Evolutionary conservation across 2,329 filamentous ascomycete species (phyloP).

Genomic region (Colletotrichum sp.): DNA sequence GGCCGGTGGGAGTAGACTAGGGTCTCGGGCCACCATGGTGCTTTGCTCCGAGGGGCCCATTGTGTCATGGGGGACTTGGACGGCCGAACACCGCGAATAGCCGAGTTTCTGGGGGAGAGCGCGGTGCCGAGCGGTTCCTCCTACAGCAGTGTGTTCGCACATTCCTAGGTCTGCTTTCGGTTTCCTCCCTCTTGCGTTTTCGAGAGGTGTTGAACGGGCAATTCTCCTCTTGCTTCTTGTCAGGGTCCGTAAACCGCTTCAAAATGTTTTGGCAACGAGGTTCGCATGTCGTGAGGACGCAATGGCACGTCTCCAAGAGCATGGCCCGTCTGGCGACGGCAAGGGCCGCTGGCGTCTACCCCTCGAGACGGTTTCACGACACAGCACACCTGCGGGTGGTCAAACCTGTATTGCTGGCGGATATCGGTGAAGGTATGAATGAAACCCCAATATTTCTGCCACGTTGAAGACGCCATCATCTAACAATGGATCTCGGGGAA

Average conservation of each 20-base stretch:
- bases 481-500: conserved; percentile 21
- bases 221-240: neutral
- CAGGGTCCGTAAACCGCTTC: neutral
- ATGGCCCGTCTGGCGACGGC: conserved; percentile 38
- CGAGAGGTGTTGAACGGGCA: neutral
- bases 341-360: conserved; percentile 32
- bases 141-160: conserved; percentile 7
- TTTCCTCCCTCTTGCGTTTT: neutral
- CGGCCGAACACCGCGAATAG: conserved; percentile 24
- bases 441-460: neutral
- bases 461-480: neutral
- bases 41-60: conserved; percentile 7
- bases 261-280: conserved; percentile 62
- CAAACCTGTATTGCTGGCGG: conserved; percentile 82
- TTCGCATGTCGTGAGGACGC: conserved; percentile 53
- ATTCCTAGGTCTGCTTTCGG: neutral
- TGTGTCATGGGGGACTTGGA: conserved; percentile 17
- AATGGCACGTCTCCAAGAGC: conserved; percentile 53
- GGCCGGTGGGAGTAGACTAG: neutral
- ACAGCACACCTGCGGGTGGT: conserved; percentile 59
- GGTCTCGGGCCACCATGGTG: conserved; percentile 9
- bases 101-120: conserved; percentile 11
- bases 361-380: conserved; percentile 54
- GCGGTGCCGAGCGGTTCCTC: conserved; percentile 4
- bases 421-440: conserved; percentile 79